Evolutionary conservation across 306 rosid species (phyloP).

Genomic region (Fragaria ananassa): DNA sequence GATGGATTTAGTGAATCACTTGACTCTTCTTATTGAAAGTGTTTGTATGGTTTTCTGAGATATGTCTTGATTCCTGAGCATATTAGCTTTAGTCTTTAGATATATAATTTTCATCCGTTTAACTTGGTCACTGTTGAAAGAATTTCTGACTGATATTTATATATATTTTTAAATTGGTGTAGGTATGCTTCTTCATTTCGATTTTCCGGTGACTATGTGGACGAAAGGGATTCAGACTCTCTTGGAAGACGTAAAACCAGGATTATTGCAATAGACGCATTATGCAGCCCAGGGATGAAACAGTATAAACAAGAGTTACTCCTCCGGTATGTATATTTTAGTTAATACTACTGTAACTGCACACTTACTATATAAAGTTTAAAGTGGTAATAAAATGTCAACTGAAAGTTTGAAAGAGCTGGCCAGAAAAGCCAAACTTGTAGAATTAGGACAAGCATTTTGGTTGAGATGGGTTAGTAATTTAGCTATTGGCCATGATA

Average conservation of each 20-base stretch:
- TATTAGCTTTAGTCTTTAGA: not conserved
- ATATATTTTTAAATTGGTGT: slow-evolving; percentile 27
- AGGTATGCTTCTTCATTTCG: slow-evolving; percentile 86
- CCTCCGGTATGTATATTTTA: slow-evolving; percentile 59
- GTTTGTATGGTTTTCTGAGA: not conserved
- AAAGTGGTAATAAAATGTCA: not conserved
- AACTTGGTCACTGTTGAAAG: slow-evolving; percentile 7
- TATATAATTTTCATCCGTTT: slow-evolving; percentile 1
- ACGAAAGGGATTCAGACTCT: slow-evolving; percentile 50
- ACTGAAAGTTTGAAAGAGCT: not conserved
- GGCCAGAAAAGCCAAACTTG: not conserved
- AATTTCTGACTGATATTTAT: slow-evolving; percentile 16
- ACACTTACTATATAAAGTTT: not conserved
- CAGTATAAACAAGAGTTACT: slow-evolving; percentile 61
- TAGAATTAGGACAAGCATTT: not conserved
- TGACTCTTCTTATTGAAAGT: not conserved
- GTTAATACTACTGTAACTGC: not conserved
- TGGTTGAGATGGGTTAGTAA: not conserved
- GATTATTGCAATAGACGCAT: slow-evolving; percentile 84
- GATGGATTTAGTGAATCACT: not conserved
- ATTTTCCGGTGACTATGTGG: slow-evolving; percentile 72
- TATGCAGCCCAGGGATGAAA: slow-evolving; percentile 68
- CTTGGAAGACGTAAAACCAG: slow-evolving; percentile 73
- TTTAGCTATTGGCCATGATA: not conserved
- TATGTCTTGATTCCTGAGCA: not conserved